Evolutionary conservation across 371 early-diverging fungal species (phyloP), one percentile per base, ranked within the genome.

Genomic region (Basidiobolus heterosporus): DNA sequence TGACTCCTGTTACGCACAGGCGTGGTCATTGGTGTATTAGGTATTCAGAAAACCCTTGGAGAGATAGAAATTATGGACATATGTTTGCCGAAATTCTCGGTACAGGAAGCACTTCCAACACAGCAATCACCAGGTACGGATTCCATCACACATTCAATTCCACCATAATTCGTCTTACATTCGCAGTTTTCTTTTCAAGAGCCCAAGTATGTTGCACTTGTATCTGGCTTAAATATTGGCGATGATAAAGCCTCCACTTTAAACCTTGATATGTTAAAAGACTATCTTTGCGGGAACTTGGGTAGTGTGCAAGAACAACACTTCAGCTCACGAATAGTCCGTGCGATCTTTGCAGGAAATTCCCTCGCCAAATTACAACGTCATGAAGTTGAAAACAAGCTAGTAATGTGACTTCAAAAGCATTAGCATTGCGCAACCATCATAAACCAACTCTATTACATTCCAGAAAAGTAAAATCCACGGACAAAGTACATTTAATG

Each of bases 21-120:
- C 4, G 65, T 75, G 24, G 66, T 92, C 6, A 65, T 78, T 16
- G 90, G 70, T 5, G 67, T 82, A 24, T 63, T 88, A 21, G 91
- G 91, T 8, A 59, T 56, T 42, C 85, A 88, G 56, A 74, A 64
- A 17, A 41, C 57, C 0, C 54, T 57, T 23, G 88, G 88, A 16
- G 65, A 73, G 15, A 91, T 91, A 60, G 78, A 88, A 47, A 85
- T 85, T 0, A 54, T 73, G 1, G 91, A 89, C 48, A 48, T 89
- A 13, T 86, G 87, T 59, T 79, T 69, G 53, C 75, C 88, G 5
- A 70, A 68, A 2, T 58, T 72, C 46, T 57, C 73, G 3, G 69
- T 73, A 3, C 85, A 82, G 53, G 50, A 57, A 5, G 6, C 19
- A 14, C 7, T 40, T 40, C 3, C 6, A 19, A 7, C 17, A 40